A percentile compares a stretch with the other conserved stretches of the same genome.
Conservation (phyloP, 139 green algal species). For the Zygnema circumcarinatum region DNA sequence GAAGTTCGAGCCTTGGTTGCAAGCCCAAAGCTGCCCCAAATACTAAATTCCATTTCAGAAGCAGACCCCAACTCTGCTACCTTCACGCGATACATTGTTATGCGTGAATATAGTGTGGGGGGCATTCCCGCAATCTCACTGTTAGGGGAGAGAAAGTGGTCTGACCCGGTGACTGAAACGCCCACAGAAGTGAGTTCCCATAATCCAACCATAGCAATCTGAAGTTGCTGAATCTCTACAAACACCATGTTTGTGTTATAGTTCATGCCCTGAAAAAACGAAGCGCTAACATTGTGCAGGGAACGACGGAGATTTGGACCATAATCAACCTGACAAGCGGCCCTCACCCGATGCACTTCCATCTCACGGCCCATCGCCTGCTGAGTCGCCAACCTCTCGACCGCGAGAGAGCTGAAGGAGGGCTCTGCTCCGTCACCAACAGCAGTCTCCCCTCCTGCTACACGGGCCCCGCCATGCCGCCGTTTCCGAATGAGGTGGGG, state of each 20-base stretch:
- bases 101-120: not conserved
- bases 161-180: not conserved
- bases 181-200: not conserved
- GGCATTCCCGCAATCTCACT: slow-evolving; percentile 1
- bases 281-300: too few species aligned
- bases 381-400: slow-evolving; percentile 19
- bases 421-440: not conserved
- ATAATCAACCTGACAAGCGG: slow-evolving; percentile 44
- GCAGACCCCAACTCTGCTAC: not conserved
- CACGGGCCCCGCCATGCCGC: not conserved
- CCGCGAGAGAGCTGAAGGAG: not conserved
- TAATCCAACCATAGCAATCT: too few species aligned
- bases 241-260: too few species aligned
- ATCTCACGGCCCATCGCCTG: slow-evolving; percentile 19
- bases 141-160: not conserved
- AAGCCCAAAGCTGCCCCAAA: not conserved
- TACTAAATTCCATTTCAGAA: not conserved
- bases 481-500: slow-evolving; percentile 14
- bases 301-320: slow-evolving; percentile 34
- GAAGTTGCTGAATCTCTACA: too few species aligned
- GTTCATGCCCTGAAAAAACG: too few species aligned
- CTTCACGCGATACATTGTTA: not conserved
- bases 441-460: slow-evolving; percentile 17
- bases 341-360: slow-evolving; percentile 46
- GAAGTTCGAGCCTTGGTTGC: not conserved